Evolutionary conservation across 1,139 yeast genomes (phyloP), one percentile per base, ranked within the genome.

Genomic region (Candida dubliniensis): DNA sequence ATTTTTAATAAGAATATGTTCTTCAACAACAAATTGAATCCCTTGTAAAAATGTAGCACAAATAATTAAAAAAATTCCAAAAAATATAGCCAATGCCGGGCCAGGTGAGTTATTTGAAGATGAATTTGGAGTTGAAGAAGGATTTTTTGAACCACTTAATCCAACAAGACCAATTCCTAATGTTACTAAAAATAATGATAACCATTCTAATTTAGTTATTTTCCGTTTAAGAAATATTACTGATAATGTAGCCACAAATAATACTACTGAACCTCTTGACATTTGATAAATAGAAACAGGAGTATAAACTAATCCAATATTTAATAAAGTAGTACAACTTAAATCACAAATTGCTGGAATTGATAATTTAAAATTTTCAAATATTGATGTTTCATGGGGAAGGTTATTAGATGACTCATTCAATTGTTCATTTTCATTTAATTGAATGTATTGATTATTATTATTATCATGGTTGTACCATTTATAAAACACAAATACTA

Each of bases 201-300:
- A 51, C 95, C 95, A 87, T 58, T 87, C 93, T 36, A 82, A 63
- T 48, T 77, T 73, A 25, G 82, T 68, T 41, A 87, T 80, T 23
- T 60, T 67, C 42, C 80, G 74, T 44, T 77, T 72, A 53, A 87
- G 73, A 55, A 85, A 85, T 0, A 83, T 32, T 14, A 84, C 84
- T 13, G 90, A 82, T 56, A 86, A 75, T 14, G 82, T 62, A 2
- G 91, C 96, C 29, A 87, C 95, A 66, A 85, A 86, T 36, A 87
- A 66, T 36, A 87, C 89, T 40, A 87, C 69, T 0, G 91, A 78
- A 4, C 96, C 95, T 51, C 95, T 71, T 11, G 86, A 82, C 95
- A 87, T 87, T 60, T 87, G 96, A 62, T 85, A 87, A 38, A 87
- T 76, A 1, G 91, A 84, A n/a, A 87, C 95, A 0, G 95, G 95